Evolutionary conservation across 768 basidiomycete genomes (phyloP), one percentile per base, ranked within the genome.

Genomic region (Hemileccinum impolitum): DNA sequence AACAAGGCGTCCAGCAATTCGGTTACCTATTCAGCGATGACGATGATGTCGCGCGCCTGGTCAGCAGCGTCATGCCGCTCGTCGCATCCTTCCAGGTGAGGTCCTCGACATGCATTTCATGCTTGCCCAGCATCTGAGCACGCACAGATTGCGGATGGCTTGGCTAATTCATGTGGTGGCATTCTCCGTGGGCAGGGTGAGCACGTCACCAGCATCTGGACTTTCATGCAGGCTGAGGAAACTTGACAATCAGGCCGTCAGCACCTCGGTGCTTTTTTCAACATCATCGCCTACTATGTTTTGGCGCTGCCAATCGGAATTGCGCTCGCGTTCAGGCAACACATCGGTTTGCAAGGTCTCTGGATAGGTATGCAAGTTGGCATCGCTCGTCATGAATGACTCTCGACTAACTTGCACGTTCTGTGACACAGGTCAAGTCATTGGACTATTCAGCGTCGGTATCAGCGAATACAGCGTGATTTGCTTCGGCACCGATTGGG

Each of bases 11-110:
- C 21, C 36, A 56, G 86, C 72, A 75, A 15, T 86, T 78, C 49
- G 87, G 87, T 0, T 81, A 81, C 56, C 55, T 86, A 4, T 89
- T 83, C 67, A 88, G 82, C 55, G 75, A 87, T 47, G 84, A 89
- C 53, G 62, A 61, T 19, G 76, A 51, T 57, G 84, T 69, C 65
- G 87, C 70, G 6, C 53, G 23, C 5, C 66, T 79, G n/a, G 79
- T 80, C 34, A 70, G 72, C 17, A 49, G 67, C 32, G 75, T 80
- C 21, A 77, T 80, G 72, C 75, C 79, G 0, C 70, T 78, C 30
- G 76, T 81, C 1, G 79, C 79, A 4, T 76, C 76, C 1, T 81
- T 80, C 63, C 79, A 78, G 63, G 77, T 72, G 45, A 44, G 61
- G 52, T 21, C 28, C 7, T 41, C 4, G 10, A 4, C 21, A 9